Evolutionary conservation across 225 moss, liverwort and hornwort genomes (phyloP).

Genomic region (Pseudisothecium myosuroides): DNA sequence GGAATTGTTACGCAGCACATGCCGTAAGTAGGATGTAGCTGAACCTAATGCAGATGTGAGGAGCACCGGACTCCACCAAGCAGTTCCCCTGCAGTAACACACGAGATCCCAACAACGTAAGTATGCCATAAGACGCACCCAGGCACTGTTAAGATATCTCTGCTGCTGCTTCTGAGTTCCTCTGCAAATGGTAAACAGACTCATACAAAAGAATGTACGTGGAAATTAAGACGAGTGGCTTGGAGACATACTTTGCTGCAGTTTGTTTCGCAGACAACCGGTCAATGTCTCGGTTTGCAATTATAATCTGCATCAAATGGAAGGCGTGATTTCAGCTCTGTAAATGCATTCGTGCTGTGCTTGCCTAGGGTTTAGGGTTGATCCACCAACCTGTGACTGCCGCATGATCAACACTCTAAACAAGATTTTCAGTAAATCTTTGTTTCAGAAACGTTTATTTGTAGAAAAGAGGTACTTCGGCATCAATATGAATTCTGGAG

Average conservation of each 20-base stretch:
- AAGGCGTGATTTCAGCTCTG: neutral
- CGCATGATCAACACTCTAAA: neutral
- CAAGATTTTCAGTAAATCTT: neutral
- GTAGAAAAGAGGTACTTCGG: neutral
- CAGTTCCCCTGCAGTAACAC: neutral
- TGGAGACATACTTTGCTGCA: neutral
- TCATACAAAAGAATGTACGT: neutral
- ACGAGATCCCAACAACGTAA: neutral
- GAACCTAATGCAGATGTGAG: constrained; percentile 48
- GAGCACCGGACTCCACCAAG: constrained; percentile 50
- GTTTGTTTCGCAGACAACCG: constrained; percentile 11
- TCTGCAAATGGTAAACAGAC: neutral
- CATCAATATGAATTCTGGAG: neutral
- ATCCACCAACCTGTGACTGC: neutral
- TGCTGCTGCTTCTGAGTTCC: neutral
- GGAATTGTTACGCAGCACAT: constrained; percentile 56
- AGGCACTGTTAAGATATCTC: neutral
- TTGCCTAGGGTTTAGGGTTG: too few species aligned
- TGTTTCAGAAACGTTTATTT: neutral
- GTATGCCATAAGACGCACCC: neutral
- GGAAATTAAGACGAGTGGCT: neutral
- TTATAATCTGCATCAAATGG: constrained; percentile 40
- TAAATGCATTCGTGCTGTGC: too few species aligned
- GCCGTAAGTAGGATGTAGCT: constrained; percentile 66
- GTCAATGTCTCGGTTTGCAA: constrained; percentile 62